A percentile compares a stretch with the other conserved stretches of the same genome.
phyloP scores from a whole-genome alignment of 176 grass and related monocot species.

The Lolium perenne region DNA sequence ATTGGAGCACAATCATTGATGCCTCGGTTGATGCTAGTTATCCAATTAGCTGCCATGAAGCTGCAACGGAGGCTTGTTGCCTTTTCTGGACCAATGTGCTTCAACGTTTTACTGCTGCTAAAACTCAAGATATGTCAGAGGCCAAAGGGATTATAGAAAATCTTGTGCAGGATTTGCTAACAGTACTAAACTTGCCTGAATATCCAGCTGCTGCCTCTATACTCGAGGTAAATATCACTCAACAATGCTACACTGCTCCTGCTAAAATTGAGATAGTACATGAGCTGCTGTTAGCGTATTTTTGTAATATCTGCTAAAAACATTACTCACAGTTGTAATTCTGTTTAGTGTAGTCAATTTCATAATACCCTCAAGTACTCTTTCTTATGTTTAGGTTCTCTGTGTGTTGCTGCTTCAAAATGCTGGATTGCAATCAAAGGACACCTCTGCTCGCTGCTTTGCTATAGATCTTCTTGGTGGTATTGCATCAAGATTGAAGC shows the following conservation, averaged over 20 bases:
- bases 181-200: conserved; percentile 85
- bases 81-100: conserved; percentile 91
- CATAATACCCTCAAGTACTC: conserved; percentile 9
- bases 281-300: neutral
- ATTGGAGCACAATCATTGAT: conserved; percentile 85
- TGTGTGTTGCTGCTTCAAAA: conserved; percentile 98
- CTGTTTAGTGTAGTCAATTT: conserved; percentile 14
- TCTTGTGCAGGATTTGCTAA: conserved; percentile 88
- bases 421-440: conserved; percentile 96
- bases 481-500: conserved; percentile 94
- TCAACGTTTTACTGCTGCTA: conserved; percentile 82
- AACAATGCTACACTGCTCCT: conserved; percentile 7
- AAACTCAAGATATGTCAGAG: conserved; percentile 87
- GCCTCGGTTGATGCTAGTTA: conserved; percentile 71
- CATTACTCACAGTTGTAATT: neutral
- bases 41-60: conserved; percentile 79
- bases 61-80: conserved; percentile 76
- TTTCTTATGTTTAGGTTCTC: conserved; percentile 71
- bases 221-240: conserved; percentile 82
- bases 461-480: conserved; percentile 96
- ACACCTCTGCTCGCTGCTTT: conserved; percentile 87
- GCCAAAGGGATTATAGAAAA: conserved; percentile 95
- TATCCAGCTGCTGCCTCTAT: conserved; percentile 95
- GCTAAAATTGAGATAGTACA: conserved; percentile 42
- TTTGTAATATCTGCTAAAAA: neutral